Conservation (phyloP, 208 protist species). For the Endotrypanum monterogeii region DNA sequence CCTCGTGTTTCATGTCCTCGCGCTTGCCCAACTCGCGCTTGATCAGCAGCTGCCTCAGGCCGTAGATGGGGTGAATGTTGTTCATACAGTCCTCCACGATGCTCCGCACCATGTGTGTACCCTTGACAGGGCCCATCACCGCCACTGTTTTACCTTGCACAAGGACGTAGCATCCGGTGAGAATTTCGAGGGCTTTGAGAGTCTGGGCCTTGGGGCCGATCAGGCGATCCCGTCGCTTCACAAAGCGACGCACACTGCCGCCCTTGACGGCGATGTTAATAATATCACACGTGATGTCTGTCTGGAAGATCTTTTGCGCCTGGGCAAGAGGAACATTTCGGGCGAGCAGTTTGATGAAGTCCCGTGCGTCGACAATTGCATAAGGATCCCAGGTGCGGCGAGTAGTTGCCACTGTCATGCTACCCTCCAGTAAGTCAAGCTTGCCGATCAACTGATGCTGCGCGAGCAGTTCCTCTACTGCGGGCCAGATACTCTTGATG, state of each 20-base stretch:
- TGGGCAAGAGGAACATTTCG: slow-evolving; percentile 96
- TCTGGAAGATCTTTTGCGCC: slow-evolving; percentile 97
- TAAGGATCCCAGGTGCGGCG: slow-evolving; percentile 99
- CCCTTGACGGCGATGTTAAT: slow-evolving; percentile 98
- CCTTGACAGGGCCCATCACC: slow-evolving; percentile 96
- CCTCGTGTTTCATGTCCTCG: slow-evolving; percentile 95
- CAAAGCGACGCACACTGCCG: slow-evolving; percentile 97
- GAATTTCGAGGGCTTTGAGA: slow-evolving; percentile 98
- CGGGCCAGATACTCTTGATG: slow-evolving; percentile 95
- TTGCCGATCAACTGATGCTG: slow-evolving; percentile 95
- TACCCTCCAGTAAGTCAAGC: slow-evolving; percentile 96
- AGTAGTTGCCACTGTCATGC: slow-evolving; percentile 98
- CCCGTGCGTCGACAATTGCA: slow-evolving; percentile 98
- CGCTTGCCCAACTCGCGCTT: slow-evolving; percentile 98
- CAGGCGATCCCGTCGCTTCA: slow-evolving; percentile 98
- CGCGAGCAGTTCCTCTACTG: slow-evolving; percentile 91
- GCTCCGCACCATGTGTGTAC: slow-evolving; percentile 95
- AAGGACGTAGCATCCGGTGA: slow-evolving; percentile 99
- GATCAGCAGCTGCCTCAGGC: slow-evolving; percentile 99
- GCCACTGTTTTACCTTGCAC: slow-evolving; percentile 98
- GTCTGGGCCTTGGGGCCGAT: slow-evolving; percentile 98
- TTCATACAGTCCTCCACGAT: slow-evolving; percentile 99
- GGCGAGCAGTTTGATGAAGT: slow-evolving; percentile 98
- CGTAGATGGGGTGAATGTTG: slow-evolving; percentile 99
- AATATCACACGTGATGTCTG: slow-evolving; percentile 98